These are phyloP conservation scores for Macadamia tetraphylla DNA, from an alignment of 164 flowering plant genomes.

Conservation along the genomic window DNA sequence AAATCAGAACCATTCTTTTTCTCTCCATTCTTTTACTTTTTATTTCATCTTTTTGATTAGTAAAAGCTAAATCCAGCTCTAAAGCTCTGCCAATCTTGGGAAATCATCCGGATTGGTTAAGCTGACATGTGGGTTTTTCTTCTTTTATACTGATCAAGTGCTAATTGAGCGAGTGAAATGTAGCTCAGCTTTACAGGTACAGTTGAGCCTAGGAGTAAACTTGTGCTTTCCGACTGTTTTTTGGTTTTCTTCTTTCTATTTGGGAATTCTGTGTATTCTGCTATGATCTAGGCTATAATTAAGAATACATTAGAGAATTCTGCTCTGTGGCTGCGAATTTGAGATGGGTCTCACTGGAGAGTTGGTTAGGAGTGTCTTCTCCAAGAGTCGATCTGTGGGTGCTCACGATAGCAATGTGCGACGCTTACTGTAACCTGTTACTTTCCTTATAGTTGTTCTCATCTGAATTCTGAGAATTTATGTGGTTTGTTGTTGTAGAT, in stretches of 20 bases:
- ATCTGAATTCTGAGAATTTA: slow-evolving; percentile 1
- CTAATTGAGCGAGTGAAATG: background rate
- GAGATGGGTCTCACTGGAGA: slow-evolving; percentile 71
- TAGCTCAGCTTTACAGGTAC: background rate
- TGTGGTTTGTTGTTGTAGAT: slow-evolving; percentile 1
- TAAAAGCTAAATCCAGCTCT: slow-evolving; percentile 38
- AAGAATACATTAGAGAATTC: slow-evolving; percentile 21
- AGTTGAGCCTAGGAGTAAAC: slow-evolving; percentile 5
- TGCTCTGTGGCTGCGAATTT: slow-evolving; percentile 5
- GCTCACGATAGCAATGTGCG: slow-evolving; percentile 39
- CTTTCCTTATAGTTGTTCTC: background rate
- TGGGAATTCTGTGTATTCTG: background rate
- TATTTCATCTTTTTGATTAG: slow-evolving; percentile 8
- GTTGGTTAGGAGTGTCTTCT: slow-evolving; percentile 62
- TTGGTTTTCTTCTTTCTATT: background rate
- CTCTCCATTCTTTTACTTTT: slow-evolving; percentile 14
- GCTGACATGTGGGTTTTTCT: slow-evolving; percentile 20
- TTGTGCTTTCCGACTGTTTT: slow-evolving; percentile 1
- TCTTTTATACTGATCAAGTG: background rate
- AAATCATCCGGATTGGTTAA: slow-evolving; percentile 11
- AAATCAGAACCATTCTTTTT: slow-evolving; percentile 16
- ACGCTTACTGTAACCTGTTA: slow-evolving; percentile 4
- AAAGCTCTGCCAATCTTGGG: slow-evolving; percentile 27
- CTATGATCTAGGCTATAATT: slow-evolving; percentile 13
- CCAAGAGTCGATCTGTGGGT: slow-evolving; percentile 38